Percentiles rank a stretch among this genome's conserved stretches.
Conservation (phyloP, 2,329 filamentous ascomycete genomes). For the Corinectria fuckeliana region DNA sequence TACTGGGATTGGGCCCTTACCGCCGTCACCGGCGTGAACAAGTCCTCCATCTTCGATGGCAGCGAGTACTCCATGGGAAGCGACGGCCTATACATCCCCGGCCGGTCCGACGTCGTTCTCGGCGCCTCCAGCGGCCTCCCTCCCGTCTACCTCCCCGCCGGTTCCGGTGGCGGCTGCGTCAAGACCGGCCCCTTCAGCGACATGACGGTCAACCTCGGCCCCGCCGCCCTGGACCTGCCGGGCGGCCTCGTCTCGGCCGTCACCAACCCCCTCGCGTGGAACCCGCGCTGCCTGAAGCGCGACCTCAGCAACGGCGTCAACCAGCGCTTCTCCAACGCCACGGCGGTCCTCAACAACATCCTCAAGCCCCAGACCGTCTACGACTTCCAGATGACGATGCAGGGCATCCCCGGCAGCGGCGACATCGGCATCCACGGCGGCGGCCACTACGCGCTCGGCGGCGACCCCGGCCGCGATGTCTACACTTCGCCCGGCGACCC, state of each 20-base stretch:
- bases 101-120: conserved; percentile 32
- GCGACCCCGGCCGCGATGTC: conserved; percentile 51
- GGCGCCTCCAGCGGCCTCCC: conserved; percentile 37
- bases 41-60: conserved; percentile 58
- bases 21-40: conserved; percentile 43
- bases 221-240: conserved; percentile 41
- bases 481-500: conserved; percentile 48
- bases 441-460: conserved; percentile 49
- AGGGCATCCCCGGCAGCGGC: conserved; percentile 41
- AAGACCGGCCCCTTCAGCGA: conserved; percentile 56
- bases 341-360: conserved; percentile 47
- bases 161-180: conserved; percentile 63
- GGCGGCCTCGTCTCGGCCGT: conserved; percentile 31
- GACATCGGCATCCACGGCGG: conserved; percentile 45
- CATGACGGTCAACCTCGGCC: conserved; percentile 50
- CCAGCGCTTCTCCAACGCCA: conserved; percentile 33
- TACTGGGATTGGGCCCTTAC: conserved; percentile 57
- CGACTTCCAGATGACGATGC: conserved; percentile 55
- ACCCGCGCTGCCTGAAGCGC: conserved; percentile 52
- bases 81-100: conserved; percentile 46
- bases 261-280: conserved; percentile 43
- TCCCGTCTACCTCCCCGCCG: conserved; percentile 48
- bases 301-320: conserved; percentile 42
- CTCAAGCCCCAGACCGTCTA: conserved; percentile 44
- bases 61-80: conserved; percentile 52